phyloP scores from a whole-genome alignment of 2,329 filamentous ascomycete species.

The Nigrograna mackinnonii region DNA sequence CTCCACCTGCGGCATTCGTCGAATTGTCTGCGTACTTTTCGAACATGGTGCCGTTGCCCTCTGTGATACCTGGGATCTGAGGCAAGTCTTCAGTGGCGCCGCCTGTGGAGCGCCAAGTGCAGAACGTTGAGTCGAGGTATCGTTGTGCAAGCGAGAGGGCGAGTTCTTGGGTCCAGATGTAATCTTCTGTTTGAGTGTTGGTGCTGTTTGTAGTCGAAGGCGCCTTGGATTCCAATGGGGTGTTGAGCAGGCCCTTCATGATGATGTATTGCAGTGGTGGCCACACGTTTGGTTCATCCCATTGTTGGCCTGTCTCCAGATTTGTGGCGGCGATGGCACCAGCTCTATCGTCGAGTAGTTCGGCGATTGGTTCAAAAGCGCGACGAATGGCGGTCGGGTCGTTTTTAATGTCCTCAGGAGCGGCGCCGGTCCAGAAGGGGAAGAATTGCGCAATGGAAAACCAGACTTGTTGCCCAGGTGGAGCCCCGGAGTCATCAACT shows the following conservation, averaged over 20 bases:
- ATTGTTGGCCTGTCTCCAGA: conserved; percentile 64
- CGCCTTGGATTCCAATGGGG: conserved; percentile 58
- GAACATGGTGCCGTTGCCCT: conserved; percentile 62
- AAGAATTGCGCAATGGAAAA: conserved; percentile 66
- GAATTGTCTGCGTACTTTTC: conserved; percentile 69
- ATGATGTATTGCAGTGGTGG: conserved; percentile 68
- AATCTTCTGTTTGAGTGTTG: conserved; percentile 46
- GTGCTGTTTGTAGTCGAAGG: conserved; percentile 48
- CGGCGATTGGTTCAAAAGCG: conserved; percentile 58
- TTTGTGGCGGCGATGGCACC: conserved; percentile 69
- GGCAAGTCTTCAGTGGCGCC: conserved; percentile 54
- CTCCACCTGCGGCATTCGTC: conserved; percentile 64
- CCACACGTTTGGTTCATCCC: conserved; percentile 74
- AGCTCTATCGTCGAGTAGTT: conserved; percentile 54
- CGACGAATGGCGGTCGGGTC: conserved; percentile 62
- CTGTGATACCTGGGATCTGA: conserved; percentile 32
- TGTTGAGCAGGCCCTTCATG: conserved; percentile 64
- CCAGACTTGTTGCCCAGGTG: conserved; percentile 59
- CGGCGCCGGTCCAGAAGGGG: conserved; percentile 71
- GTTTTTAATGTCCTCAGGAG: conserved; percentile 58
- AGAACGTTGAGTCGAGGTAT: conserved; percentile 70
- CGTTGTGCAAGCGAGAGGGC: conserved; percentile 65
- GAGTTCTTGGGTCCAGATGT: conserved; percentile 57
- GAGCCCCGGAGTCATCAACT: conserved; percentile 47
- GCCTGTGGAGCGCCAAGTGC: conserved; percentile 71